These are phyloP conservation scores for Debaryomyces hansenii DNA, from an alignment of 805 yeast genomes.

Conservation along the genomic window DNA sequence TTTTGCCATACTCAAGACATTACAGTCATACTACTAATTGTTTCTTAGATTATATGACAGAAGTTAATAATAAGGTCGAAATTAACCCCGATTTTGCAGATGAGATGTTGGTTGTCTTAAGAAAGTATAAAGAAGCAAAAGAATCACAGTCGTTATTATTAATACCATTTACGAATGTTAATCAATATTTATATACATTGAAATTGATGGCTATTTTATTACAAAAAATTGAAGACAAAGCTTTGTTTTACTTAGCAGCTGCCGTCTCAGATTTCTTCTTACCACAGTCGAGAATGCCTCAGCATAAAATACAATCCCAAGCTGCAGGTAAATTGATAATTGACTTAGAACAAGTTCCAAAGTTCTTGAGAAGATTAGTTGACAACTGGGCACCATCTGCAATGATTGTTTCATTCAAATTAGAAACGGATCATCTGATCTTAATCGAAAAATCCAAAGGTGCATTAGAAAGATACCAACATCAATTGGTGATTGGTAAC, in stretches of 20 bases:
- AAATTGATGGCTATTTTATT: constrained; percentile 62
- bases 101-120: constrained; percentile 58
- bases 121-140: constrained; percentile 55
- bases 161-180: constrained; percentile 92
- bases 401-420: constrained; percentile 90
- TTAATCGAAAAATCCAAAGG: constrained; percentile 71
- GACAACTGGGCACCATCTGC: constrained; percentile 95
- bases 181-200: constrained; percentile 87
- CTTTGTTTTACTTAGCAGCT: constrained; percentile 88
- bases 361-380: constrained; percentile 82
- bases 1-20: constrained; percentile 90
- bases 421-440: constrained; percentile 80
- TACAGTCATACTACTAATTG: constrained; percentile 82
- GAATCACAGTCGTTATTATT: constrained; percentile 54
- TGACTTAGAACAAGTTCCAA: constrained; percentile 93
- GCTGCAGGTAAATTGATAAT: constrained; percentile 77
- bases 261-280: constrained; percentile 97
- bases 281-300: constrained; percentile 81
- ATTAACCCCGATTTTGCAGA: constrained; percentile 61
- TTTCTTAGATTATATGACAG: constrained; percentile 80
- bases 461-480: constrained; percentile 84
- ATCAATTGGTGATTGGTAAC: constrained; percentile 94
- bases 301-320: constrained; percentile 91
- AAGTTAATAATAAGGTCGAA: constrained; percentile 53
- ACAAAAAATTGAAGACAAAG: constrained; percentile 52